Evolutionary conservation across 1,284 basidiomycete genomes (phyloP), one percentile per base, ranked within the genome.

Genomic region (Heterobasidion annosum): DNA sequence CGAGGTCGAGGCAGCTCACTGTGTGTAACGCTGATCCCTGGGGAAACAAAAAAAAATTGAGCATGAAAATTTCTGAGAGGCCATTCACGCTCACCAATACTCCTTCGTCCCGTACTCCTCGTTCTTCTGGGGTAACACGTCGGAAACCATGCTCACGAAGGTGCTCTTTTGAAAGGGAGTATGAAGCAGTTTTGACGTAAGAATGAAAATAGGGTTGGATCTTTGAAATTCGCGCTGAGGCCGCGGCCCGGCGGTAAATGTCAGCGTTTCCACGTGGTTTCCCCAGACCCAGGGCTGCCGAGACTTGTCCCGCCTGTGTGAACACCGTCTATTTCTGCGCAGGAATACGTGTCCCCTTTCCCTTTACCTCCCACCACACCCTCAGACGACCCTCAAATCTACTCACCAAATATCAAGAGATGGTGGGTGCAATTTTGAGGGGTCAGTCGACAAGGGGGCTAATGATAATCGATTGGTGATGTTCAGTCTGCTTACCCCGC

Each of bases 401-500:
- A 25, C 25, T 25, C 25, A 25, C 25, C 25, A 25, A 25, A 25
- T 25, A 25, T 4, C 25, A 25, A 25, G 25, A 25, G 25, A 25
- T 25, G 25, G 25, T 25, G 25, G 25, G 25, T 25, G 25, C 25
- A 25, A 4, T 25, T 25, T 25, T 4, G 25, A 25, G 25, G 25
- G 25, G 25, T 3, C 25, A 25, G 25, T 15, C 34, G 25, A 40
- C 49, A 43, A 16, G n/a, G 15, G 40, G 16, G 43, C 55, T 48
- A 8, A 56, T 34, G 12, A 5, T 18, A 2, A 12, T 40, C 10
- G 25, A 32, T n/a, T 34, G 13, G 16, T 34, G n/a, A 19, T 16
- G 32, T 50, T n/a, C 54, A 90, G 89, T 91, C 89, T 68, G 86
- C 88, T 52, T 82, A 88, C 67, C 88, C 89, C 60, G 87, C 91